Base-by-base conservation (phyloP, 2,329 filamentous ascomycete species). In the Scytalidium sp. region DNA sequence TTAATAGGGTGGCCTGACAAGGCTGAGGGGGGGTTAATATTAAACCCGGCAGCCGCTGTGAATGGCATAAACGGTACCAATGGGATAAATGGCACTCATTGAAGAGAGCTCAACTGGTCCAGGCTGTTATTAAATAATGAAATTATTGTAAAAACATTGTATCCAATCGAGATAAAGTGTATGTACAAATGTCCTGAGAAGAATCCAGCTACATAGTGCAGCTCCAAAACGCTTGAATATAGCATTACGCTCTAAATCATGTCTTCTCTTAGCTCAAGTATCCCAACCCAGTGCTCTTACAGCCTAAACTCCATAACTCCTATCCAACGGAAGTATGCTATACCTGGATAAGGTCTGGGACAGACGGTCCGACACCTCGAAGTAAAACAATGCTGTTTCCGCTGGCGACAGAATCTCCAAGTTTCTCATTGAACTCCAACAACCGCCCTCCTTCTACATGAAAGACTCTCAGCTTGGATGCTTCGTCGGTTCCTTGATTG, bases 331-430 rank as follows among this genome's bases (percentile, higher is more conserved):
- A 5, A 10, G 13, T 22, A 43, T 21, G n/a, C 21, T 29, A 45
- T 17, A 72, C 52, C 54, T 86, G 78, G 53, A 91, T 88, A 60
- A 92, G 68, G 67, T 90, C 84, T 19, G 85, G 84, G 46, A 80
- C 70, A 49, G 88, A 81, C n/a, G 85, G 81, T 1, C 90, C 90
- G 46, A 97, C 86, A 0, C 94, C 94, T 54, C 94, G 78, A 47
- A 99, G 63, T 61, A 99, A 66, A 20, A 97, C 91, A 56, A 99
- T 83, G 10, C 91, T 97, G 65, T 99, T 93, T 1, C 94, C 94
- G 58, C 81, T 92, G 56, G 82, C 81, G 51, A 95, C 74, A 22
- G 76, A 78, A 46, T 76, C 75, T 3, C 90, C 91, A 49, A 96
- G 75, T 74, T 93, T 92, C 69, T 97, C 92, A 20, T 80, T 84